Evolutionary conservation across 352 stramenopile species (phyloP).

Genomic region (Phytophthora colocasiae): DNA sequence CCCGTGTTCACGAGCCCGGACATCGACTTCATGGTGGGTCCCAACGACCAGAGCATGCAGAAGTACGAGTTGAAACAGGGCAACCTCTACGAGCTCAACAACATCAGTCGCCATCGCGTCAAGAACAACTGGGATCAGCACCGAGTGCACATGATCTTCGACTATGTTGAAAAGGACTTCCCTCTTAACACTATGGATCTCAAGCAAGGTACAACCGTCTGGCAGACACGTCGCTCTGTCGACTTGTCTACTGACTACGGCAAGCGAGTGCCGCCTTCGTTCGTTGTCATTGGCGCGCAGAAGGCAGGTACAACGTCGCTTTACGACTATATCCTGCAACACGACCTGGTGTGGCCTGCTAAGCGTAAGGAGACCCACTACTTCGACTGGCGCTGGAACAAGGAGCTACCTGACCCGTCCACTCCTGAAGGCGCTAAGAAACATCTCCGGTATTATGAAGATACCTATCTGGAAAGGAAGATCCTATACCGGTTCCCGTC

Average conservation of each 20-base stretch:
- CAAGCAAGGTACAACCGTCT: constrained; percentile 90
- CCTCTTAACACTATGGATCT: constrained; percentile 77
- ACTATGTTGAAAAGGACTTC: constrained; percentile 94
- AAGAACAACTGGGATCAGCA: constrained; percentile 92
- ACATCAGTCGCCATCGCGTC: constrained; percentile 96
- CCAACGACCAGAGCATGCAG: constrained; percentile 84
- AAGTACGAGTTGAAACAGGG: constrained; percentile 94
- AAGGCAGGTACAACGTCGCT: constrained; percentile 97
- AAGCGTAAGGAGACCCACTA: constrained; percentile 97
- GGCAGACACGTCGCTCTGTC: constrained; percentile 96
- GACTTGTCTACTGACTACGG: constrained; percentile 90
- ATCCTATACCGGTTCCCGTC: constrained; percentile 88
- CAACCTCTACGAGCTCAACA: constrained; percentile 99
- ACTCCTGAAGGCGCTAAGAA: constrained; percentile 61
- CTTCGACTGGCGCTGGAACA: constrained; percentile 98
- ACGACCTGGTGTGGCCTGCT: constrained; percentile 93
- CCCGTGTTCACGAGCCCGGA: constrained; percentile 92
- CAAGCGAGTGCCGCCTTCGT: constrained; percentile 86
- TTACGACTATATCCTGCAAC: constrained; percentile 98
- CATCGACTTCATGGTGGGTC: constrained; percentile 88
- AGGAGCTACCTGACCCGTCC: constrained; percentile 56
- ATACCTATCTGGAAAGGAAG: constrained; percentile 88
- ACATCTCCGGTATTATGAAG: constrained; percentile 75
- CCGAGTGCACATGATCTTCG: constrained; percentile 98
- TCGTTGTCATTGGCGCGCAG: constrained; percentile 95